Evolutionary conservation across 1,139 yeast species (phyloP).

Genomic region (Blastobotrys capitulatus): DNA sequence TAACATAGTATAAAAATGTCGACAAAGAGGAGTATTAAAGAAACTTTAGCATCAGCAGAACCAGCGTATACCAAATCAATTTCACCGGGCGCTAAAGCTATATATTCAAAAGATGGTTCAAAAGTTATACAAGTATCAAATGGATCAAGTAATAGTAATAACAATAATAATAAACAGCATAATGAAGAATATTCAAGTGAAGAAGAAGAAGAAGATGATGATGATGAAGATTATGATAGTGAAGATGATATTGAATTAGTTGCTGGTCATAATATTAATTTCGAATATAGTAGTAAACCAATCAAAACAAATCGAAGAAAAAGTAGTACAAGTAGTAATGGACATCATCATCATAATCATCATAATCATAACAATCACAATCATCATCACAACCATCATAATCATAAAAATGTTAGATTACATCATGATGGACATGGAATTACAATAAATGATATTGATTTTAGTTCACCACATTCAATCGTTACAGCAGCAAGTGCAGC

Average conservation of each 20-base stretch:
- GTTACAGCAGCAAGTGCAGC: constrained; percentile 27
- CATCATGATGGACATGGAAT: constrained; percentile 28
- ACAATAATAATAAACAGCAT: constrained; percentile 10
- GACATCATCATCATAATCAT: neutral
- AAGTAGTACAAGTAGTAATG: neutral
- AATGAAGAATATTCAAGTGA: neutral
- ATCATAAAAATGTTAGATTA: constrained; percentile 15
- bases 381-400: neutral
- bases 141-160: constrained; percentile 14
- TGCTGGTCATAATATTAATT: constrained; percentile 55
- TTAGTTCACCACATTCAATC: constrained; percentile 45
- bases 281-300: constrained; percentile 40
- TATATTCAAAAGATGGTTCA: constrained; percentile 26
- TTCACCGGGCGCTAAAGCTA: constrained; percentile 24
- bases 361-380: constrained; percentile 1
- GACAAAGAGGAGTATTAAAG: constrained; percentile 1
- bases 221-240: constrained; percentile 17
- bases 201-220: constrained; percentile 2
- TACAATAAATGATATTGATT: constrained; percentile 32
- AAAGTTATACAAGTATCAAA: constrained; percentile 23
- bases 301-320: neutral
- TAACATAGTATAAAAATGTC: neutral
- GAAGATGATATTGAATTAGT: constrained; percentile 32
- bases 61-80: constrained; percentile 23
- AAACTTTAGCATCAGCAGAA: constrained; percentile 19